Conservation (phyloP, 768 basidiomycete species). For the Termitomyces sp. region DNA sequence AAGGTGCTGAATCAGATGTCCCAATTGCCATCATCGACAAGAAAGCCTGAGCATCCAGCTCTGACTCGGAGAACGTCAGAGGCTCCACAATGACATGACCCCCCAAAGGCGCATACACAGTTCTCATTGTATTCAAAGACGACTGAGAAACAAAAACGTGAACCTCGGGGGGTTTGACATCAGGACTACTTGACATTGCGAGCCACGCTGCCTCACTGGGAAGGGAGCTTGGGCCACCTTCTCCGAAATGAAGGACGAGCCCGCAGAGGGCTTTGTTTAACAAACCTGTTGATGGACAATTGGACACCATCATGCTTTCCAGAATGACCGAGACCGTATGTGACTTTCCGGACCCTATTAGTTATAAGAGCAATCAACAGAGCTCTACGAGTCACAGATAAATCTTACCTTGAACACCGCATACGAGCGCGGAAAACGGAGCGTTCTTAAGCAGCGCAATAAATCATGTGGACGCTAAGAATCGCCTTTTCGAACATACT, state of each 20-base stretch:
- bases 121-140: slow-evolving; percentile 57
- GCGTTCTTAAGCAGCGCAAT: slow-evolving; percentile 48
- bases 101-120: slow-evolving; percentile 52
- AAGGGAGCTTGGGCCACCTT: slow-evolving; percentile 52
- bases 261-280: slow-evolving; percentile 55
- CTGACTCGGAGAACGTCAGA: slow-evolving; percentile 50
- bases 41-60: slow-evolving; percentile 67
- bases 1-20: slow-evolving; percentile 55
- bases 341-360: slow-evolving; percentile 64
- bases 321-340: slow-evolving; percentile 68
- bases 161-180: slow-evolving; percentile 30
- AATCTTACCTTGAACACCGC: slow-evolving; percentile 67
- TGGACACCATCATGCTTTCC: slow-evolving; percentile 66
- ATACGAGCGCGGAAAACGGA: slow-evolving; percentile 72
- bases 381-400: neutral
- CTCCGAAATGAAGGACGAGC: slow-evolving; percentile 67
- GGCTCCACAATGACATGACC: slow-evolving; percentile 48
- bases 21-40: slow-evolving; percentile 74
- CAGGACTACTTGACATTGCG: slow-evolving; percentile 29
- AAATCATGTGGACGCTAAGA: neutral
- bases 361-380: neutral
- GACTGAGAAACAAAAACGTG: slow-evolving; percentile 59
- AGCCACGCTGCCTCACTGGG: slow-evolving; percentile 71
- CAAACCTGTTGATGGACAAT: slow-evolving; percentile 43
- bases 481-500: slow-evolving; percentile 27